These are phyloP conservation scores for Thelonectria rubi DNA, from an alignment of 2,329 filamentous ascomycete genomes.

Conservation along the genomic window DNA sequence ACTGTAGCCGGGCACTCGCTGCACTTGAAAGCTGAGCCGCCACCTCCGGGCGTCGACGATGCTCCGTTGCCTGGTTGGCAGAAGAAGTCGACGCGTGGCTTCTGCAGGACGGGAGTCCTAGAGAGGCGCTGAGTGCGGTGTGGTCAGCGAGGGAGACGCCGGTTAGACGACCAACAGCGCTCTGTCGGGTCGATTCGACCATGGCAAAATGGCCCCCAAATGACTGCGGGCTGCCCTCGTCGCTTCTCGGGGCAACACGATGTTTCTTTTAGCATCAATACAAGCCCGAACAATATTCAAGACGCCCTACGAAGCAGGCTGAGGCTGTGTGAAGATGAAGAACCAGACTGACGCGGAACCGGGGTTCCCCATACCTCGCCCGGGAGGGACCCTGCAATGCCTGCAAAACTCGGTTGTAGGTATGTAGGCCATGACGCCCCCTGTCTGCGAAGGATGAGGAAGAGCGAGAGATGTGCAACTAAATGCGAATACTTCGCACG, in stretches of 20 bases:
- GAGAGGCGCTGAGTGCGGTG: not conserved
- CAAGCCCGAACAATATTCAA: not conserved
- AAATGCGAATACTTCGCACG: not conserved
- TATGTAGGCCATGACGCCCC: too few relatives aligned
- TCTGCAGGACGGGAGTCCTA: slow-evolving; percentile 11
- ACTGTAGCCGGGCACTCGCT: not conserved
- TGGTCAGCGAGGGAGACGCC: not conserved
- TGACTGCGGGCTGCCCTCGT: not conserved
- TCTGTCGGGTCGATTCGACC: not conserved
- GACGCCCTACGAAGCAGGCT: not conserved
- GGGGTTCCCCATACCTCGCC: slow-evolving; percentile 28
- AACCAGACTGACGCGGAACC: not conserved
- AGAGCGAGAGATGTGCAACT: not conserved
- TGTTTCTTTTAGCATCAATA: not conserved
- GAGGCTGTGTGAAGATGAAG: slow-evolving; percentile 1
- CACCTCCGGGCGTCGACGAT: slow-evolving; percentile 10
- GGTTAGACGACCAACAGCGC: not conserved
- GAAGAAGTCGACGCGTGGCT: slow-evolving; percentile 20
- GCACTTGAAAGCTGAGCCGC: slow-evolving; percentile 1
- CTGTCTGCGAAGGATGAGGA: too few relatives aligned
- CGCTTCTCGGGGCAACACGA: not conserved
- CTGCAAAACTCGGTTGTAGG: too few relatives aligned
- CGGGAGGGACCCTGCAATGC: slow-evolving; percentile 22
- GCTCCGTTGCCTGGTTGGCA: slow-evolving; percentile 14
- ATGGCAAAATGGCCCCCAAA: not conserved